Conservation (phyloP, 179 eudicot genomes). For the Spinacia oleracea region DNA sequence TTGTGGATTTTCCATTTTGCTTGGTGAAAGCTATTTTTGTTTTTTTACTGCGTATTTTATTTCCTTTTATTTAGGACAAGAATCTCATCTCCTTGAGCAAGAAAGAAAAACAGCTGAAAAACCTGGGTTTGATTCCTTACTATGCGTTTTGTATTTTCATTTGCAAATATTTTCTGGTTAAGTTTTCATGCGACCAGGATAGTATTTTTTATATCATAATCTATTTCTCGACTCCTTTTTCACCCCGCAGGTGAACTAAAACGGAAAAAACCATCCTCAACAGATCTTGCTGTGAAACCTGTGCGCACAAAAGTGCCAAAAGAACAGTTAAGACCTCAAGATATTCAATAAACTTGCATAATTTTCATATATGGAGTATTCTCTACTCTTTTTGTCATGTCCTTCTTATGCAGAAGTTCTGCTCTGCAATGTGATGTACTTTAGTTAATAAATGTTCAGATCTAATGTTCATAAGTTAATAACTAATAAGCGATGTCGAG, state of each 20-base stretch:
- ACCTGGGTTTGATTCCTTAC: slow-evolving; percentile 50
- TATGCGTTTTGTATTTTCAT: background rate
- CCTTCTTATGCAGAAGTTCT: background rate
- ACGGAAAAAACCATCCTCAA: slow-evolving; percentile 65
- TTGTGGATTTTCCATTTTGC: slow-evolving; percentile 1
- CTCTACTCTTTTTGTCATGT: background rate
- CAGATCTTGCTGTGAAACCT: slow-evolving; percentile 57
- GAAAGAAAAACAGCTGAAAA: slow-evolving; percentile 77
- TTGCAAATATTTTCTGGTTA: background rate
- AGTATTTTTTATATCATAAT: background rate
- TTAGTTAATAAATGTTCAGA: background rate
- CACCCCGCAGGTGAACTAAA: slow-evolving; percentile 52
- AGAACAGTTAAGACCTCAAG: slow-evolving; percentile 57
- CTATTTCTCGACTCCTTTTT: background rate
- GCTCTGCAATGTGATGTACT: background rate
- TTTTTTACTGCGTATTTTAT: background rate
- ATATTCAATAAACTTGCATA: background rate
- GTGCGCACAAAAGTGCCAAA: slow-evolving; percentile 48
- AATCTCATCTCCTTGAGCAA: slow-evolving; percentile 46
- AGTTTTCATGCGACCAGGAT: background rate
- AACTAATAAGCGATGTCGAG: background rate
- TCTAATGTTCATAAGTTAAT: background rate
- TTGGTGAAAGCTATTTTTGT: background rate
- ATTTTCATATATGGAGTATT: background rate
- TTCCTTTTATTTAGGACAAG: slow-evolving; percentile 57